phyloP scores from a whole-genome alignment of 805 yeast genomes.

The Candida jianshihensis region DNA sequence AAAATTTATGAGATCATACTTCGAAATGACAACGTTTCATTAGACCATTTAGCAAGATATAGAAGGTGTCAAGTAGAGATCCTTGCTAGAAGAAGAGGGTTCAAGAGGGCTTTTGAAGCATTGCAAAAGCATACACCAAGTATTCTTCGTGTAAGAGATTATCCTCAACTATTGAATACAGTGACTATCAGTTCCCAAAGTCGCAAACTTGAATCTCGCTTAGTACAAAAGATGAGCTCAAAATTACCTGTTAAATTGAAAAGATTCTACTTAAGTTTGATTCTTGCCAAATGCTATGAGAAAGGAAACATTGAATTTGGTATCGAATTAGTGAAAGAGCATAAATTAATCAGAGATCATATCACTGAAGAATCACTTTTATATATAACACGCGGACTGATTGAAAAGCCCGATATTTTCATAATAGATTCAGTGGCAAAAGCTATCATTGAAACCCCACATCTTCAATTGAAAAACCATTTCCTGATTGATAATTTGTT shows the following conservation, averaged over 20 bases:
- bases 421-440: conserved; percentile 1
- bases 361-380: conserved; percentile 8
- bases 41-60: conserved; percentile 3
- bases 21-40: conserved; percentile 2
- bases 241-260: conserved; percentile 4
- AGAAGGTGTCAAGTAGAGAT: conserved; percentile 7
- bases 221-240: conserved; percentile 2
- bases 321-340: conserved; percentile 1
- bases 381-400: conserved; percentile 5
- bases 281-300: conserved; percentile 7
- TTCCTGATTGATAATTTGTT: conserved; percentile 1
- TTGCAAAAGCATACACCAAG: conserved; percentile 2
- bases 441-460: neutral
- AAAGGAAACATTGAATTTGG: conserved; percentile 3
- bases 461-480: neutral
- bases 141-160: conserved; percentile 9
- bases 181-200: conserved; percentile 5
- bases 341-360: conserved; percentile 1
- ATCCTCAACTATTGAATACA: conserved; percentile 9
- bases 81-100: conserved; percentile 6
- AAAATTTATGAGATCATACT: conserved; percentile 3
- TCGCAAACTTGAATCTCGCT: conserved; percentile 2
- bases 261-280: conserved; percentile 11
- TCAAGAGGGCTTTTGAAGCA: conserved; percentile 5
- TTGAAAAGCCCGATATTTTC: neutral